Base-by-base conservation (phyloP, 139 green algal genomes). In the Picochlorum sp. region DNA sequence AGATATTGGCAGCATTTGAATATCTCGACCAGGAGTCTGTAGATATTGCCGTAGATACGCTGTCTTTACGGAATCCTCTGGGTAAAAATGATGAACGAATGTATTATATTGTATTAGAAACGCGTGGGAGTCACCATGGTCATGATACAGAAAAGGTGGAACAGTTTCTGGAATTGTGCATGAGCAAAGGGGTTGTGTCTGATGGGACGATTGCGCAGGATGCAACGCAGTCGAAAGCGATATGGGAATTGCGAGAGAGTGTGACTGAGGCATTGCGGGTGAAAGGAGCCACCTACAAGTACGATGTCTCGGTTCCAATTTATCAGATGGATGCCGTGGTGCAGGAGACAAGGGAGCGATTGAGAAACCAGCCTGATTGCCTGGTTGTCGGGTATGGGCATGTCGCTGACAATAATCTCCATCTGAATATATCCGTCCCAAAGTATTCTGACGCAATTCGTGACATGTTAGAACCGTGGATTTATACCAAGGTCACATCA, bases 381-480 rank as follows among this genome's bases (percentile, higher is more conserved):
- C 4, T 71, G 63, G 92, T 95, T 20, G 78, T 91, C 3, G 90
- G 90, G 1, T 99, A 96, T 62, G 94, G 94, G 4, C 94, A 99
- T 70, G 72, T 98, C 16, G 94, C 94, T 4, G 91, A 98, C 62
- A 86, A 89, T 60, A 98, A 98, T 76, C 76, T 98, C 38, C 92
- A 98, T 74, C 85, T 98, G 38, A 98, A 98, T 74, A 67, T 97
- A 11, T 91, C 83, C 3, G 65, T 63, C 0, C 73, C 77, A 0
- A 15, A 59, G 10, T 78, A 84, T 45, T 45, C 71, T 10, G 51
- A 77, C 9, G 69, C 59, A 24, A 47, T 97, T 15, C 37, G 70
- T 34, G 41, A 50, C 13, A 30, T 68, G 7, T 85, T 99, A 8
- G 94, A 99, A 83, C 93, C 93, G 2, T 98, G 83, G 75, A 86